phyloP scores from a whole-genome alignment of 164 flowering plant species.

The Vitis rupestris region DNA sequence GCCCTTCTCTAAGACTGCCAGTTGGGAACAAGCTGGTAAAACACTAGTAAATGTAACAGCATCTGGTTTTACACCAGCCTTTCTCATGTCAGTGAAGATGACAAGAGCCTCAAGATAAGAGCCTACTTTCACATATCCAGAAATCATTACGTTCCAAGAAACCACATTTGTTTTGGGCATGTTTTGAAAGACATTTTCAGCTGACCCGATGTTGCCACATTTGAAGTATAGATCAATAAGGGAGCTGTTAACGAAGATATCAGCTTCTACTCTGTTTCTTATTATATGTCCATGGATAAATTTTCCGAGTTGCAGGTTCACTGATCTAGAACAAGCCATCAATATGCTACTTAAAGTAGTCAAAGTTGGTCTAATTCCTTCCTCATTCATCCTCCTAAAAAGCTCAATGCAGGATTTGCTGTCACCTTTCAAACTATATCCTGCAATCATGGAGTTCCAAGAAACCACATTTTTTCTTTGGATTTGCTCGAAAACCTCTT shows the following conservation, averaged over 20 bases:
- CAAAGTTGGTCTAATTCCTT: conserved; percentile 41
- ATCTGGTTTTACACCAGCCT: conserved; percentile 43
- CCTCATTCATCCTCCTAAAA: conserved; percentile 49
- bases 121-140: conserved; percentile 58
- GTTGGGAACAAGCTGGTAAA: conserved; percentile 66
- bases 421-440: conserved; percentile 50
- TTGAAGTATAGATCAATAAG: conserved; percentile 70
- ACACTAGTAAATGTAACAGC: conserved; percentile 58
- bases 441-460: conserved; percentile 68
- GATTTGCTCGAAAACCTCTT: conserved; percentile 51
- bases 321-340: conserved; percentile 55
- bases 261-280: conserved; percentile 36
- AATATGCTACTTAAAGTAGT: conserved; percentile 61
- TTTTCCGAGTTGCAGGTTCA: conserved; percentile 46
- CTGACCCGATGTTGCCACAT: conserved; percentile 45
- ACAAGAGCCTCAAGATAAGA: conserved; percentile 52
- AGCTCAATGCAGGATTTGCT: conserved; percentile 50
- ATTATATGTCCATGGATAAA: conserved; percentile 63
- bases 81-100: conserved; percentile 43
- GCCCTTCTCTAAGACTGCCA: conserved; percentile 64
- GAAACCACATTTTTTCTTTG: conserved; percentile 42
- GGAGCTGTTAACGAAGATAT: conserved; percentile 37
- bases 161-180: conserved; percentile 38
- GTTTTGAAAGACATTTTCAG: conserved; percentile 45
- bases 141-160: conserved; percentile 76